These are phyloP conservation scores for Penstemon eatonii DNA, from an alignment of 257 asterid genomes.

Conservation along the genomic window DNA sequence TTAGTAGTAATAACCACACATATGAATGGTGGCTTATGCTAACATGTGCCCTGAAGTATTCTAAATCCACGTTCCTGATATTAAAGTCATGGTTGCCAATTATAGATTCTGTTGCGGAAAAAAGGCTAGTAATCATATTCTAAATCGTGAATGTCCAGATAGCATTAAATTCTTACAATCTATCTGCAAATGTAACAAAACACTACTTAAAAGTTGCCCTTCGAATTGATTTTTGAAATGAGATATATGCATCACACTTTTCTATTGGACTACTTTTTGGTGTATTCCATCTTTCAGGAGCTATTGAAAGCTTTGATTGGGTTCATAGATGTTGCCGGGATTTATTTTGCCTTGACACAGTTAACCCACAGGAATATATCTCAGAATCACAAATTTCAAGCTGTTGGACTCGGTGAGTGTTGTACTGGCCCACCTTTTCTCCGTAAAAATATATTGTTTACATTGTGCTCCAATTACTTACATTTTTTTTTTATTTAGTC, in stretches of 20 bases:
- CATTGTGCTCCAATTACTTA: neutral
- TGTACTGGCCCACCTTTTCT: neutral
- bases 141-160: slow-evolving; percentile 9
- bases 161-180: neutral
- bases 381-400: slow-evolving; percentile 97
- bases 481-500: slow-evolving; percentile 6
- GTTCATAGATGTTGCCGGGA: slow-evolving; percentile 94
- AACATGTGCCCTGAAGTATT: slow-evolving; percentile 18
- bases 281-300: slow-evolving; percentile 55
- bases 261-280: slow-evolving; percentile 4
- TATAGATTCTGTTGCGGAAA: neutral
- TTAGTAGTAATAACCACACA: neutral
- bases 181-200: neutral
- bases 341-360: slow-evolving; percentile 94
- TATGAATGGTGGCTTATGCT: neutral
- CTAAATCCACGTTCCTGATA: neutral
- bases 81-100: neutral
- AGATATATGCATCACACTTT: neutral
- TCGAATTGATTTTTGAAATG: neutral
- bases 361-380: slow-evolving; percentile 95
- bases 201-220: neutral
- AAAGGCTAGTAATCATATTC: neutral
- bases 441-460: neutral
- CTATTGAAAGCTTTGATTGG: slow-evolving; percentile 89
- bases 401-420: slow-evolving; percentile 94